A percentile compares a stretch with the other conserved stretches of the same genome.
These are phyloP conservation scores for Silybum marianum DNA, from an alignment of 129 eudicot species.

Conservation along the genomic window DNA sequence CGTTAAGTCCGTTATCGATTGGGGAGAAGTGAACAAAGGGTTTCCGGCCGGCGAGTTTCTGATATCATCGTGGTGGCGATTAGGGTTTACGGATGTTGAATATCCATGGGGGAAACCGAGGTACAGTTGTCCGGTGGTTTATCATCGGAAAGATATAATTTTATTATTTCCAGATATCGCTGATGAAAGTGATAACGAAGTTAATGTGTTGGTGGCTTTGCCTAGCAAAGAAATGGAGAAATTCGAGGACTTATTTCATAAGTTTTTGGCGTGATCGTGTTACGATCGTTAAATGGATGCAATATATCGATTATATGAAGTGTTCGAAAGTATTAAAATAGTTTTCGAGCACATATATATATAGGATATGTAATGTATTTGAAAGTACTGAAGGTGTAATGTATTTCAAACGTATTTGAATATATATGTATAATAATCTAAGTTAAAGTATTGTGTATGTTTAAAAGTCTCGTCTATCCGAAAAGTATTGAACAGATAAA, in stretches of 20 bases:
- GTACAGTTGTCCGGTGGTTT: slow-evolving; percentile 81
- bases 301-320: background rate
- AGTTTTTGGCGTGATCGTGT: slow-evolving; percentile 33
- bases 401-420: background rate
- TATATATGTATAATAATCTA: background rate
- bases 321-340: slow-evolving; percentile 1
- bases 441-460: background rate
- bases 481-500: background rate
- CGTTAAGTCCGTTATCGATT: slow-evolving; percentile 64
- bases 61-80: slow-evolving; percentile 87
- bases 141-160: slow-evolving; percentile 74
- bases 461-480: background rate
- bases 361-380: slow-evolving; percentile 11
- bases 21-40: slow-evolving; percentile 77
- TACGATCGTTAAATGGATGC: background rate
- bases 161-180: slow-evolving; percentile 66
- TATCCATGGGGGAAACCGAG: slow-evolving; percentile 90
- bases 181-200: slow-evolving; percentile 44
- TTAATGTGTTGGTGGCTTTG: slow-evolving; percentile 78
- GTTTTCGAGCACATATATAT: slow-evolving; percentile 20
- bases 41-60: slow-evolving; percentile 81
- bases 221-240: slow-evolving; percentile 74
- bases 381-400: slow-evolving; percentile 5
- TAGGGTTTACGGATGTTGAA: slow-evolving; percentile 68
- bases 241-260: slow-evolving; percentile 48